These are phyloP conservation scores for Nigrograna mackinnonii DNA, from an alignment of 2,329 filamentous ascomycete genomes.

Conservation along the genomic window DNA sequence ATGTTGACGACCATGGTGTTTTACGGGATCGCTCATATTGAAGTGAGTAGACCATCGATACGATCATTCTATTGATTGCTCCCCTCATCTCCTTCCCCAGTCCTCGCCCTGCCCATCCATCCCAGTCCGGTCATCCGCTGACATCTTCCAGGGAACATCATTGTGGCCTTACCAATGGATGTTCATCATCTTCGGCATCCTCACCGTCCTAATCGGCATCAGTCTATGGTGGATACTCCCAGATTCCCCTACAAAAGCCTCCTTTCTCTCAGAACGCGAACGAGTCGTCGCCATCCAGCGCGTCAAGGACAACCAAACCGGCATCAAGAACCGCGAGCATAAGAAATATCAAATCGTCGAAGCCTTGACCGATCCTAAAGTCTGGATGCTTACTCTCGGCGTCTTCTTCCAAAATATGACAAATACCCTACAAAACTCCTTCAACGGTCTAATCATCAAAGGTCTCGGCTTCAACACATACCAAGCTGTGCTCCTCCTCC, in stretches of 20 bases:
- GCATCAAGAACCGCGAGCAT: conserved; percentile 33
- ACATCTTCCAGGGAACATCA: too few relatives aligned
- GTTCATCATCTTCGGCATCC: conserved; percentile 47
- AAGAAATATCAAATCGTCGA: conserved; percentile 27
- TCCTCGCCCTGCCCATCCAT: too few relatives aligned
- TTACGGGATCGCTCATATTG: too few relatives aligned
- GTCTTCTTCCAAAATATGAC: conserved; percentile 28
- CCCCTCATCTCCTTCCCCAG: too few relatives aligned
- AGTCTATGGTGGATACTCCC: conserved; percentile 37
- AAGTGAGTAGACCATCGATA: too few relatives aligned
- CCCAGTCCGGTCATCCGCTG: too few relatives aligned
- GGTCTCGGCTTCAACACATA: conserved; percentile 27
- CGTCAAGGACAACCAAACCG: conserved; percentile 39
- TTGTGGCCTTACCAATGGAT: too few relatives aligned
- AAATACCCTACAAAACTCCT: conserved; percentile 40
- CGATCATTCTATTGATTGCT: too few relatives aligned
- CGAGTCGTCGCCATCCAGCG: conserved; percentile 40
- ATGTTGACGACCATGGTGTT: too few relatives aligned
- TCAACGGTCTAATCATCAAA: conserved; percentile 39
- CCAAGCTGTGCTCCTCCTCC: conserved; percentile 32
- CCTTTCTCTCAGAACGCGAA: conserved; percentile 36
- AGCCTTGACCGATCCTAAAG: conserved; percentile 22
- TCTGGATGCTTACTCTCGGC: conserved; percentile 25
- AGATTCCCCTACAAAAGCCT: conserved; percentile 39
- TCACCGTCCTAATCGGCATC: conserved; percentile 33